A percentile compares a stretch with the other conserved stretches of the same genome.
These are phyloP conservation scores for Coemansia aciculifera DNA, from an alignment of 192 early-diverging fungal species.

Conservation along the genomic window DNA sequence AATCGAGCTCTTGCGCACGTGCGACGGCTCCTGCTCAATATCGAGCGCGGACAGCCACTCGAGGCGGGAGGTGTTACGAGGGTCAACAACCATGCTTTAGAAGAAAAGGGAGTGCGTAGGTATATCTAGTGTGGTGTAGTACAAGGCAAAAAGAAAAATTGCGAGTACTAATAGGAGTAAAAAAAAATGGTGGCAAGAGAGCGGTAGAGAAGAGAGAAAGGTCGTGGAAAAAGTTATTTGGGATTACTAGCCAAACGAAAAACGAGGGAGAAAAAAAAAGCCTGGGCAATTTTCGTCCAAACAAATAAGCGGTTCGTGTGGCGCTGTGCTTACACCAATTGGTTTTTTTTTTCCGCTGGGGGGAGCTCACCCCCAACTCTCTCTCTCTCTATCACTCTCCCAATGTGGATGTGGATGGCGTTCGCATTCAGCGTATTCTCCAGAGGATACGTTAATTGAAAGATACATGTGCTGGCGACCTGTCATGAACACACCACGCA, in stretches of 20 bases:
- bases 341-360: neutral
- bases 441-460: neutral
- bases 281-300: neutral
- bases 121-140: conserved; percentile 3
- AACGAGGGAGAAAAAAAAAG: neutral
- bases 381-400: neutral
- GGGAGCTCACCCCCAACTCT: neutral
- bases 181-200: neutral
- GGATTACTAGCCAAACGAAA: neutral
- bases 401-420: neutral
- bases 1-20: conserved; percentile 75
- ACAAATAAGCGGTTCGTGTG: neutral
- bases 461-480: neutral
- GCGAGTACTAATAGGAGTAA: conserved; percentile 3
- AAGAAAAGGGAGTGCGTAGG: neutral
- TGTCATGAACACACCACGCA: neutral
- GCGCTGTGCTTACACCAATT: neutral
- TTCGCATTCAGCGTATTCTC: neutral
- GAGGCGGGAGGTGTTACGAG: conserved; percentile 64
- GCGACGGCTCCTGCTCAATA: conserved; percentile 59
- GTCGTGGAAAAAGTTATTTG: neutral
- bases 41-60: conserved; percentile 71
- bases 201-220: conserved; percentile 7
- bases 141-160: conserved; percentile 5
- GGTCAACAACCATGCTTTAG: conserved; percentile 42